phyloP scores from a whole-genome alignment of 768 basidiomycete genomes.

The Leucocoprinus leucothites region DNA sequence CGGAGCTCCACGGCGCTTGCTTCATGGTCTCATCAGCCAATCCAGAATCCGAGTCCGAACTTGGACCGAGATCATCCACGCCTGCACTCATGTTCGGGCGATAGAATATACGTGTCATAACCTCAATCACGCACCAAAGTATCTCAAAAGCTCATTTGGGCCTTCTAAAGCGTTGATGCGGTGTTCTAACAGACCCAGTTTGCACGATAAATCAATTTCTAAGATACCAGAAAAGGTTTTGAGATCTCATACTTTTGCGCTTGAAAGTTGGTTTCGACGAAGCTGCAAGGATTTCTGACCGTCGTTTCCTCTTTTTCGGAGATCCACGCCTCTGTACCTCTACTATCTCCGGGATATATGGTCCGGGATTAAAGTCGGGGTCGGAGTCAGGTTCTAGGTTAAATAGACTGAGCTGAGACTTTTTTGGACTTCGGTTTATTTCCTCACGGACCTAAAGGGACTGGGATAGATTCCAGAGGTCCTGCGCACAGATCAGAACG shows the following conservation, averaged over 20 bases:
- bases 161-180: background rate
- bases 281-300: background rate
- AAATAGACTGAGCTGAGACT: background rate
- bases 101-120: background rate
- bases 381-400: constrained; percentile 44
- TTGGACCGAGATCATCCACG: background rate
- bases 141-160: constrained; percentile 5
- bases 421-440: background rate
- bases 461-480: constrained; percentile 28
- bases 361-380: constrained; percentile 45
- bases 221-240: background rate
- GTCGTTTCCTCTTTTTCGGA: constrained; percentile 13
- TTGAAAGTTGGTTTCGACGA: background rate
- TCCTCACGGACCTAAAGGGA: constrained; percentile 30
- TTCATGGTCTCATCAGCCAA: background rate
- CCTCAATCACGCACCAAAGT: constrained; percentile 4
- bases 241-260: constrained; percentile 10
- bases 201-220: background rate
- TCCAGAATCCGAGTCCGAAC: constrained; percentile 10
- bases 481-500: constrained; percentile 23
- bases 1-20: background rate
- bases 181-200: background rate
- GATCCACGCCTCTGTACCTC: constrained; percentile 25
- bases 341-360: constrained; percentile 29
- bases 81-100: background rate